Evolutionary conservation across 768 basidiomycete species (phyloP).

Genomic region (Terana coerulea): DNA sequence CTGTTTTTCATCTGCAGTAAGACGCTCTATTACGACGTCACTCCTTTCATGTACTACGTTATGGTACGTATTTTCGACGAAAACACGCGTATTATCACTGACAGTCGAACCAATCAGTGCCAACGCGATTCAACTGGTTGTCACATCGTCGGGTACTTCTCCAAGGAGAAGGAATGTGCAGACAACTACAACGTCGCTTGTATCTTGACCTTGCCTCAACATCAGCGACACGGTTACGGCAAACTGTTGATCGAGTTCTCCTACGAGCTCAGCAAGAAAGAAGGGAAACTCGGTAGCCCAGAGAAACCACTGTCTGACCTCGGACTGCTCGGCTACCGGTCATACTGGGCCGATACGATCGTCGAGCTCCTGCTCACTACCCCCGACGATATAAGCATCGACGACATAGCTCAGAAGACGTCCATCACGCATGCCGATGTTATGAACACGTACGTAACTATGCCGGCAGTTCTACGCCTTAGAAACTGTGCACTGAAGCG

Average conservation of each 20-base stretch:
- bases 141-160: conserved; percentile 97
- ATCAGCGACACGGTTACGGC: conserved; percentile 95
- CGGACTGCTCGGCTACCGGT: conserved; percentile 87
- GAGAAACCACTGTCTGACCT: conserved; percentile 97
- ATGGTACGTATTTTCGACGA: conserved; percentile 58
- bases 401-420: conserved; percentile 95
- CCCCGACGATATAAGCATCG: conserved; percentile 78
- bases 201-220: conserved; percentile 97
- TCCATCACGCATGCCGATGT: conserved; percentile 94
- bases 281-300: conserved; percentile 92
- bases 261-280: conserved; percentile 95
- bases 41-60: conserved; percentile 99
- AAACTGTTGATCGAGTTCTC: conserved; percentile 97
- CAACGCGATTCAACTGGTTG: conserved; percentile 87
- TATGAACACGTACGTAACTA: conserved; percentile 87
- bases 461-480: conserved; percentile 18
- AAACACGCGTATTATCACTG: background rate
- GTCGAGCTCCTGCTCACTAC: conserved; percentile 80
- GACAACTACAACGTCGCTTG: conserved; percentile 99
- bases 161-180: conserved; percentile 97
- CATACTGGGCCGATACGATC: conserved; percentile 97
- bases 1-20: conserved; percentile 51
- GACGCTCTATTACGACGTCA: conserved; percentile 99
- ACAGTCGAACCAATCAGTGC: conserved; percentile 40
- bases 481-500: conserved; percentile 5